A percentile compares a stretch with the other conserved stretches of the same genome.
Evolutionary conservation across 2,329 filamentous ascomycete genomes (phyloP).

Genomic region (Lasiodiplodia sp.): DNA sequence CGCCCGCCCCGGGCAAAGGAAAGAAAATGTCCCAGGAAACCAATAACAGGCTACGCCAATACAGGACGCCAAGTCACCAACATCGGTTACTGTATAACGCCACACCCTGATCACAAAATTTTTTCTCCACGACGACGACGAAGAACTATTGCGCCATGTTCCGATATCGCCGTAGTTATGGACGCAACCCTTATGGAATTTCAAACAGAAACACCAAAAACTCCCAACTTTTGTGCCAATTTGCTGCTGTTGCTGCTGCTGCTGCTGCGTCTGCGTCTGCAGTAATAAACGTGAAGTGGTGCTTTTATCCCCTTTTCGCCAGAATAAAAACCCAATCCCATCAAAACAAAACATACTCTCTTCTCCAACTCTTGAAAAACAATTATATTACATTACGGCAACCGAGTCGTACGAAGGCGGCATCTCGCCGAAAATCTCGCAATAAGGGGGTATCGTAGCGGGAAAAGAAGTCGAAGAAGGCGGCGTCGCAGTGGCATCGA

Average conservation of each 20-base stretch:
- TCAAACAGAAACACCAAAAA: background rate
- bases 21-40: background rate
- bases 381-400: constrained; percentile 9
- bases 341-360: background rate
- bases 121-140: background rate
- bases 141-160: background rate
- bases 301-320: background rate
- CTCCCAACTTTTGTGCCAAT: background rate
- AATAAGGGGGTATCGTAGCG: background rate
- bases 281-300: background rate
- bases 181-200: background rate
- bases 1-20: background rate
- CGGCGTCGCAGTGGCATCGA: background rate
- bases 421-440: constrained; percentile 12
- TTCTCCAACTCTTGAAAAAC: too few species aligned
- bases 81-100: constrained; percentile 7
- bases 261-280: background rate
- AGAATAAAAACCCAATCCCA: background rate
- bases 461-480: background rate
- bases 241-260: background rate
- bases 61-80: constrained; percentile 9
- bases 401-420: constrained; percentile 20
- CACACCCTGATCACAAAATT: constrained; percentile 1
- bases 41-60: background rate
- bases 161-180: constrained; percentile 2